Evolutionary conservation across 2,329 filamentous ascomycete species (phyloP).

Genomic region (Ophiostoma angusticollis): DNA sequence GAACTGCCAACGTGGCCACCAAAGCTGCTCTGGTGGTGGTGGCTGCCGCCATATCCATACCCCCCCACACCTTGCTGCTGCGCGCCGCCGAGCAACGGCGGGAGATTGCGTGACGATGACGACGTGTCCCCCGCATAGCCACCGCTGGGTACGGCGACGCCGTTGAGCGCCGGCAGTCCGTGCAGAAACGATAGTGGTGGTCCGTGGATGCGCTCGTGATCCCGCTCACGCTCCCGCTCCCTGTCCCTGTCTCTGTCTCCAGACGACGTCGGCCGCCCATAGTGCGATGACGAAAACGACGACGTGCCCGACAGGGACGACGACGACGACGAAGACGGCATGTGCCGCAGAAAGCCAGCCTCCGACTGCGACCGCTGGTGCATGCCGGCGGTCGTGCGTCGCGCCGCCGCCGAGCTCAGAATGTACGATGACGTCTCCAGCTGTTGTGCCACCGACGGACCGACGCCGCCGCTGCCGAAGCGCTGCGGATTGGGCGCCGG

Average conservation of each 20-base stretch:
- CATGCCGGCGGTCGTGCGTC: conserved; percentile 1
- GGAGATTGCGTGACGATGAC: too few species aligned
- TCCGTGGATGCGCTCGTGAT: background rate
- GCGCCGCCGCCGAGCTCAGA: background rate
- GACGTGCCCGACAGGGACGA: background rate
- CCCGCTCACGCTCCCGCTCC: too few species aligned
- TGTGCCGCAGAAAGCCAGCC: conserved; percentile 5
- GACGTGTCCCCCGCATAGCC: too few species aligned
- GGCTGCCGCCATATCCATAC: background rate
- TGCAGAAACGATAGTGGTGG: background rate
- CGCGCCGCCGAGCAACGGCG: too few species aligned
- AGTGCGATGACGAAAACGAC: background rate
- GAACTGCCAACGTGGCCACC: background rate
- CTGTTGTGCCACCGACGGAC: conserved; percentile 2
- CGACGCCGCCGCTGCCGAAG: too few species aligned
- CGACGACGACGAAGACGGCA: background rate
- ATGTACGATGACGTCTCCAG: conserved; percentile 7
- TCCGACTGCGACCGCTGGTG: conserved; percentile 16
- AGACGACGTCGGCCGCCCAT: conserved; percentile 4
- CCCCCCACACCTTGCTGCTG: too few species aligned
- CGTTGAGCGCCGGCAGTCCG: too few species aligned
- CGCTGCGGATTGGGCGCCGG: conserved; percentile 8
- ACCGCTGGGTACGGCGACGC: too few species aligned
- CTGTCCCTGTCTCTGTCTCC: too few species aligned
- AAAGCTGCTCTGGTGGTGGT: background rate